A percentile compares a stretch with the other conserved stretches of the same genome.
Evolutionary conservation across 2,329 filamentous ascomycete species (phyloP).

Genomic region (Penicillium aurantiogriseum): DNA sequence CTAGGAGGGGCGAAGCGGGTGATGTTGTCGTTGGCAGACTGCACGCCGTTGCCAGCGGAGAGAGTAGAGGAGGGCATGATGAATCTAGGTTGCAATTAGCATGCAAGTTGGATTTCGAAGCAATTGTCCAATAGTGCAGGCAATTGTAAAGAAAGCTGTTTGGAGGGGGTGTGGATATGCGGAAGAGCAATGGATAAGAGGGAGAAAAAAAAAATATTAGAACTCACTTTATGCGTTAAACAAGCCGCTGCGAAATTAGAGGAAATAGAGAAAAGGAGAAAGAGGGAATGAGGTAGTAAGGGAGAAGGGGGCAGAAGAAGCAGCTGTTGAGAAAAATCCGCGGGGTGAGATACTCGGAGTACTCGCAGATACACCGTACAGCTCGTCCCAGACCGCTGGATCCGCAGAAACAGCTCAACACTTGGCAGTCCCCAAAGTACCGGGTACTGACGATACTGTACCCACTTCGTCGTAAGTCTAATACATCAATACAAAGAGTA

Average conservation of each 20-base stretch:
- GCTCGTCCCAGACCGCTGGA: slow-evolving; percentile 20
- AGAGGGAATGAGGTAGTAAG: slow-evolving; percentile 25
- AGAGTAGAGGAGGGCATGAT: slow-evolving; percentile 57
- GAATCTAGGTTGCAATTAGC: slow-evolving; percentile 24
- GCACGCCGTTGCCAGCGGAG: slow-evolving; percentile 53
- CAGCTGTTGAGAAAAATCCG: slow-evolving; percentile 29
- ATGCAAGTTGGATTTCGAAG: not conserved
- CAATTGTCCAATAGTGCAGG: not conserved
- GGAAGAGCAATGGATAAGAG: slow-evolving; percentile 13
- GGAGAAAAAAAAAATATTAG: not conserved
- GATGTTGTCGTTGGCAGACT: slow-evolving; percentile 97
- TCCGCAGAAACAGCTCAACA: slow-evolving; percentile 17
- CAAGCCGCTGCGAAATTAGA: slow-evolving; percentile 17
- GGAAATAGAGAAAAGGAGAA: slow-evolving; percentile 15
- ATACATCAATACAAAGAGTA: not conserved
- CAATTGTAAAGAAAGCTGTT: slow-evolving; percentile 1
- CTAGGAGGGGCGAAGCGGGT: slow-evolving; percentile 91
- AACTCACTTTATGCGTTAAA: slow-evolving; percentile 23
- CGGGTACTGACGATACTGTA: slow-evolving; percentile 21
- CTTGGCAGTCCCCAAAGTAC: slow-evolving; percentile 26
- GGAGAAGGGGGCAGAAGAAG: slow-evolving; percentile 9
- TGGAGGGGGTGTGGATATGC: slow-evolving; percentile 1
- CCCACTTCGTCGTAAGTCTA: not conserved
- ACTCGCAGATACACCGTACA: slow-evolving; percentile 32
- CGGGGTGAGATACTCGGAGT: slow-evolving; percentile 20